Conservation (phyloP, 2,329 filamentous ascomycete species). For the Talaromyces islandicus region DNA sequence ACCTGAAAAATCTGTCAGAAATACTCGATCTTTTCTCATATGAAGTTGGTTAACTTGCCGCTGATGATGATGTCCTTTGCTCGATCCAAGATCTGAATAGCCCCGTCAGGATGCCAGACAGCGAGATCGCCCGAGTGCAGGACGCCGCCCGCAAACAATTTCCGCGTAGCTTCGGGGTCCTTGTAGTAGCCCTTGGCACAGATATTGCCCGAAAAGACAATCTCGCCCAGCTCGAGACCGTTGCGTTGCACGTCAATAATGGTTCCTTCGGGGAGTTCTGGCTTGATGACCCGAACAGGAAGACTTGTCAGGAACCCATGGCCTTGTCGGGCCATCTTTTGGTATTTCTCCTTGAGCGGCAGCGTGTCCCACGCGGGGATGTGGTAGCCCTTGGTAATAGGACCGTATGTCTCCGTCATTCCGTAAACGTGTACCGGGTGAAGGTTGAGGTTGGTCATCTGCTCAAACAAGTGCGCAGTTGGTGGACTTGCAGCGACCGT, state of each 20-base stretch:
- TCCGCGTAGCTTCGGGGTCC: slow-evolving; percentile 75
- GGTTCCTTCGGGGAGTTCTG: slow-evolving; percentile 61
- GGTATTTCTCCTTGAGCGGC: slow-evolving; percentile 69
- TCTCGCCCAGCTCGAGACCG: slow-evolving; percentile 72
- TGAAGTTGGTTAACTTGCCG: slow-evolving; percentile 46
- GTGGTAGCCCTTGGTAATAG: slow-evolving; percentile 88
- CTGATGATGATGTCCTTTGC: slow-evolving; percentile 99
- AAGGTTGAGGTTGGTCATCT: slow-evolving; percentile 84
- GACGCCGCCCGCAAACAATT: slow-evolving; percentile 80
- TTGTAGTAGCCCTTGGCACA: slow-evolving; percentile 90
- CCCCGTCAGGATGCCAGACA: slow-evolving; percentile 86
- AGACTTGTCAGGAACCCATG: slow-evolving; percentile 83
- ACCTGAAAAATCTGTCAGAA: slow-evolving; percentile 46
- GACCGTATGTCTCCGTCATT: slow-evolving; percentile 81
- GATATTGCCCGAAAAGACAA: slow-evolving; percentile 86
- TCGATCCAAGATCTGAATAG: slow-evolving; percentile 84
- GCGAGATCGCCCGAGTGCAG: slow-evolving; percentile 88
- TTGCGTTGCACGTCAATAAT: slow-evolving; percentile 63
- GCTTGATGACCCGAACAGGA: slow-evolving; percentile 75
- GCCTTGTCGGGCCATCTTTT: slow-evolving; percentile 87
- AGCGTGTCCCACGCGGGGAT: slow-evolving; percentile 79
- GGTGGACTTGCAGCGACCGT: slow-evolving; percentile 92
- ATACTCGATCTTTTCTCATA: background rate
- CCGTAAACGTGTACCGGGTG: slow-evolving; percentile 92
- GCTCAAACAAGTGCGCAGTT: slow-evolving; percentile 81